Conservation (phyloP, 495 filamentous ascomycete species). For the Penicillium pulvis region DNA sequence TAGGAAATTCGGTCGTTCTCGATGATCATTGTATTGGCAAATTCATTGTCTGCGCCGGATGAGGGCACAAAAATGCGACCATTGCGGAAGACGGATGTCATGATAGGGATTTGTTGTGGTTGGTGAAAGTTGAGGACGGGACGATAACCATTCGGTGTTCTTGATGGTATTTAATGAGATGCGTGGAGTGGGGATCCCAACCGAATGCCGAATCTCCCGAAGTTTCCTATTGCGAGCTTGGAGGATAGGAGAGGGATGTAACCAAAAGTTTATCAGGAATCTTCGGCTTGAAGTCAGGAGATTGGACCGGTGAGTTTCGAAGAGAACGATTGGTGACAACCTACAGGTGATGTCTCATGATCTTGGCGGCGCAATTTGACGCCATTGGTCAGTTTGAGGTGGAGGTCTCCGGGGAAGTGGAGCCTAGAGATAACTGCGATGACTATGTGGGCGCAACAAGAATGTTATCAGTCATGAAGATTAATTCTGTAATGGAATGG, state of each 20-base stretch:
- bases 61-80: conserved; percentile 44
- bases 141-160: conserved; percentile 1
- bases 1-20: conserved; percentile 35
- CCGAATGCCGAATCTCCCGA: conserved; percentile 11
- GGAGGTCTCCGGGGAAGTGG: conserved; percentile 9
- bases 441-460: neutral
- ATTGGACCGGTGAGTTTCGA: neutral
- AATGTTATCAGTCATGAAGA: neutral
- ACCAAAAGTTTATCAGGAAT: neutral
- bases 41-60: conserved; percentile 27
- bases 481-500: neutral
- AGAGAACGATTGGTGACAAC: neutral
- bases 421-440: neutral
- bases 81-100: conserved; percentile 48
- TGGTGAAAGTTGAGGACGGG: neutral
- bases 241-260: neutral
- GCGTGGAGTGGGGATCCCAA: conserved; percentile 7
- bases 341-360: conserved; percentile 7
- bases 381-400: conserved; percentile 24
- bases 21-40: conserved; percentile 46
- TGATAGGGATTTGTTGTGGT: conserved; percentile 11
- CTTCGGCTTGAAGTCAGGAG: neutral
- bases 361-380: conserved; percentile 27
- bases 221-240: conserved; percentile 17
- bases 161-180: conserved; percentile 18